phyloP scores from a whole-genome alignment of 169 alveolate genomes.

The Condylostoma magnum region DNA sequence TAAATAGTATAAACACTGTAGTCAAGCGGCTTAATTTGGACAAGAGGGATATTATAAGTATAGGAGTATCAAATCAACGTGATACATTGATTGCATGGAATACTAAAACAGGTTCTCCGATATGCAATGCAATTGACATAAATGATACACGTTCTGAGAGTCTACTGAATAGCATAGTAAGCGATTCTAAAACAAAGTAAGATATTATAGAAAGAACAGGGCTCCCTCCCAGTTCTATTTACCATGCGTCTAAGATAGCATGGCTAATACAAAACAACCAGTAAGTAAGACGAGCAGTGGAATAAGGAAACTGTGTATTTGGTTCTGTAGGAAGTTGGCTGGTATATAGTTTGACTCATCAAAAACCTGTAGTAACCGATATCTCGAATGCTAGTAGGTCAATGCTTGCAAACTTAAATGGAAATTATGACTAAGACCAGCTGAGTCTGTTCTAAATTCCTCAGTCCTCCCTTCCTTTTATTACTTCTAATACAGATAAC shows the following conservation, averaged over 20 bases:
- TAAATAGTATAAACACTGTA: slow-evolving; percentile 65
- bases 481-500: slow-evolving; percentile 36
- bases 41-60: slow-evolving; percentile 39
- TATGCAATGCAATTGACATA: slow-evolving; percentile 93
- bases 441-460: slow-evolving; percentile 65
- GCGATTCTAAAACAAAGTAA: slow-evolving; percentile 49
- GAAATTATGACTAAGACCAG: slow-evolving; percentile 85
- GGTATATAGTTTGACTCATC: neutral
- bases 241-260: slow-evolving; percentile 75
- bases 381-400: slow-evolving; percentile 94
- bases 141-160: slow-evolving; percentile 85
- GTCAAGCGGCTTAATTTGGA: slow-evolving; percentile 21
- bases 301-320: slow-evolving; percentile 16
- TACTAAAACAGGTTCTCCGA: slow-evolving; percentile 81
- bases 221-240: slow-evolving; percentile 85
- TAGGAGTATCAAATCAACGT: slow-evolving; percentile 87
- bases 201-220: slow-evolving; percentile 83
- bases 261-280: slow-evolving; percentile 34
- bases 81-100: slow-evolving; percentile 89
- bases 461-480: slow-evolving; percentile 43
- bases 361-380: slow-evolving; percentile 87
- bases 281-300: slow-evolving; percentile 50
- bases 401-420: slow-evolving; percentile 83
- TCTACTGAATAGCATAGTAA: slow-evolving; percentile 65
- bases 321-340: slow-evolving; percentile 47